Base-by-base conservation (phyloP, 2,329 filamentous ascomycete genomes). In the Scedosporium boydii region DNA sequence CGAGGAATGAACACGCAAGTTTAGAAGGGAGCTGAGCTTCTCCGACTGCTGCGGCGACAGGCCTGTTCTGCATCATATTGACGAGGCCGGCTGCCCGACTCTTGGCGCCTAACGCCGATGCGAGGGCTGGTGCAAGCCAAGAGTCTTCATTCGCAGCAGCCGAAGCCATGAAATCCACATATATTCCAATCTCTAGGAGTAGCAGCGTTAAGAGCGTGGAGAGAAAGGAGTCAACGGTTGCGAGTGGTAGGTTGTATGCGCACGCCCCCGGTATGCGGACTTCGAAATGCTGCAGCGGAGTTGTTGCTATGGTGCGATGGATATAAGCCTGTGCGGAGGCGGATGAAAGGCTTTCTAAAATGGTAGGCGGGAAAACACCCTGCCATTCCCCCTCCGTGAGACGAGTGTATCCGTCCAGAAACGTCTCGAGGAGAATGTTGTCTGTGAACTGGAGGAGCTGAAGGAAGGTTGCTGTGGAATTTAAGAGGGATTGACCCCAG, bases 11-110 rank as follows among this genome's bases (percentile, higher is more conserved):
- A 64, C 70, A 72, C 1, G 70, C 74, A 26, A 77, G 67, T 34
- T 59, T 56, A 6, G 66, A 66, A 1, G 74, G 73, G 3, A 76
- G 63, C 6, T 70, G 59, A 1, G 69, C 70, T 66, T 76, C 75
- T 10, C 74, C 69, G 0, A 71, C 70, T 21, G 73, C 68, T 1
- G 71, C 66, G 1, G 71, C 66, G 0, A 72, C 71, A 2, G 70
- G 65, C 63, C 71, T 73, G 62, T 69, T 68, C 66, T 75, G 73
- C 73, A 77, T 77, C 69, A 77, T 69, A 67, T 76, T 75, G 55
- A 75, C 62, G 26, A 76, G 68, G 58, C 70, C 75, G 0, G 67
- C 67, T 68, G 72, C 73, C 62, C 75, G 70, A 0, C 69, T 62
- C 66, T 74, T 72, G 9, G 73, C 66, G 41, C 74, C 74, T 16